Evolutionary conservation across 495 filamentous ascomycete species (phyloP).

Genomic region (Annulohypoxylon stygium): DNA sequence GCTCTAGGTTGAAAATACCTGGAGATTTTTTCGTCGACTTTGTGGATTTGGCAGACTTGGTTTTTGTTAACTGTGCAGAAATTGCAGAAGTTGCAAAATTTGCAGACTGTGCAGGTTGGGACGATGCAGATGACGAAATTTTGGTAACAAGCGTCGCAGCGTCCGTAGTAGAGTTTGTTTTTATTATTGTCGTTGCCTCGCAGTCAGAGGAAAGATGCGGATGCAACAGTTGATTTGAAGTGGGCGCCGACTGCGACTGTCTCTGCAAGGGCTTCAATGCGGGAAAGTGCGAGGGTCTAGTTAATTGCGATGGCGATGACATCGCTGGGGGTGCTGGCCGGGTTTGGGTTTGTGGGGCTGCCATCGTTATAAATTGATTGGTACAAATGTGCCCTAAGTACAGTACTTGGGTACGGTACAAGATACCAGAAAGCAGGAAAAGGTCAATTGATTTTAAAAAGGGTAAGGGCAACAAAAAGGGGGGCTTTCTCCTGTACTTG

Average conservation of each 20-base stretch:
- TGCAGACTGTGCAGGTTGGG: not conserved
- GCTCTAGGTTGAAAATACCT: slow-evolving; percentile 48
- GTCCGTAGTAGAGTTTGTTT: slow-evolving; percentile 15
- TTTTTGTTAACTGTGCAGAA: too few relatives aligned
- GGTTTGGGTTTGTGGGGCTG: slow-evolving; percentile 45
- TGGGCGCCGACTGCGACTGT: slow-evolving; percentile 23
- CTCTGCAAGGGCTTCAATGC: slow-evolving; percentile 23
- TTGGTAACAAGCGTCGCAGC: slow-evolving; percentile 26
- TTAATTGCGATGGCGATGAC: slow-evolving; percentile 47
- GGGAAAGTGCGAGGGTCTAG: slow-evolving; percentile 11
- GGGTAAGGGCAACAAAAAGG: not conserved
- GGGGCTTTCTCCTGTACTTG: slow-evolving; percentile 1
- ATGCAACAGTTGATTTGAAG: slow-evolving; percentile 25
- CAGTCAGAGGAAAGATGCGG: slow-evolving; percentile 7
- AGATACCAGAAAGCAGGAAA: not conserved
- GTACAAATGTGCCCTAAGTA: slow-evolving; percentile 22
- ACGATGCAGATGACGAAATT: slow-evolving; percentile 33
- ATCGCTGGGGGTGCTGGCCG: slow-evolving; percentile 39
- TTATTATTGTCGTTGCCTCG: slow-evolving; percentile 22
- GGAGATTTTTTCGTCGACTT: slow-evolving; percentile 21
- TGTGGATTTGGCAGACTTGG: not conserved
- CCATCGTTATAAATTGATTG: slow-evolving; percentile 46
- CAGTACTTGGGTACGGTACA: slow-evolving; percentile 18
- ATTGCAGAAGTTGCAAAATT: not conserved
- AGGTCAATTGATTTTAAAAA: too few relatives aligned